These are phyloP conservation scores for Dioscorea cayenensis DNA, from an alignment of 116 monocot genomes.

Conservation along the genomic window DNA sequence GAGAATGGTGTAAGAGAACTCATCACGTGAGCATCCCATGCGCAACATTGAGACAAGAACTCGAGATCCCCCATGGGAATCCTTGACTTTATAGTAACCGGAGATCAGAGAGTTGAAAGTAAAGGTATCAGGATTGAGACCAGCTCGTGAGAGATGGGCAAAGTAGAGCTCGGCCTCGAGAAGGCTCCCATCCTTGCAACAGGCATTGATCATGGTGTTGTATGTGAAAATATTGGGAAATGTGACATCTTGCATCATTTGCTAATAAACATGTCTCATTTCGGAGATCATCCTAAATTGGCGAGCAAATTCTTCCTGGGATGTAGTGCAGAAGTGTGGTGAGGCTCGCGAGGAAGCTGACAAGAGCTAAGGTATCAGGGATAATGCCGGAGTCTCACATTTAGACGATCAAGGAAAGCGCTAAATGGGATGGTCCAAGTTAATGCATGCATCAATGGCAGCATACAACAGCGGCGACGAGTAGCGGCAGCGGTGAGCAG, in stretches of 20 bases:
- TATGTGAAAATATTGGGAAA: conserved; percentile 22
- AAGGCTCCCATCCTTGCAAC: conserved; percentile 14
- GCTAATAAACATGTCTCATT: conserved; percentile 5
- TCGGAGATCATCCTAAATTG: conserved; percentile 2
- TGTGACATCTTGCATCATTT: conserved; percentile 4
- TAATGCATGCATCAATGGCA: too few species aligned
- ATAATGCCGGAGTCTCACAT: too few species aligned
- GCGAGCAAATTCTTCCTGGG: conserved; percentile 7
- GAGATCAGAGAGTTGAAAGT: conserved; percentile 24
- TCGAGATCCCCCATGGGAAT: conserved; percentile 14
- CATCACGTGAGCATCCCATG: conserved; percentile 24
- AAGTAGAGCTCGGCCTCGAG: conserved; percentile 10
- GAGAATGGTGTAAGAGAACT: conserved; percentile 31
- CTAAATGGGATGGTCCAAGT: too few species aligned
- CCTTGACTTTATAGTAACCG: conserved; percentile 9
- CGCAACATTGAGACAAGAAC: conserved; percentile 19
- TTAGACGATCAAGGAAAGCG: too few species aligned
- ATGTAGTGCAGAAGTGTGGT: too few species aligned
- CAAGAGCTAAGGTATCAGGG: too few species aligned
- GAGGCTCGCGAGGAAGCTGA: too few species aligned
- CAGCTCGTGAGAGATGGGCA: not conserved
- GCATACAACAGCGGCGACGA: too few species aligned
- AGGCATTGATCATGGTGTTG: conserved; percentile 23
- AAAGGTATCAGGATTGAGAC: conserved; percentile 14
- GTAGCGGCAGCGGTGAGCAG: too few species aligned